phyloP scores from a whole-genome alignment of 2,329 filamentous ascomycete genomes.

The Stagonosporopsis cucurbitacearum region DNA sequence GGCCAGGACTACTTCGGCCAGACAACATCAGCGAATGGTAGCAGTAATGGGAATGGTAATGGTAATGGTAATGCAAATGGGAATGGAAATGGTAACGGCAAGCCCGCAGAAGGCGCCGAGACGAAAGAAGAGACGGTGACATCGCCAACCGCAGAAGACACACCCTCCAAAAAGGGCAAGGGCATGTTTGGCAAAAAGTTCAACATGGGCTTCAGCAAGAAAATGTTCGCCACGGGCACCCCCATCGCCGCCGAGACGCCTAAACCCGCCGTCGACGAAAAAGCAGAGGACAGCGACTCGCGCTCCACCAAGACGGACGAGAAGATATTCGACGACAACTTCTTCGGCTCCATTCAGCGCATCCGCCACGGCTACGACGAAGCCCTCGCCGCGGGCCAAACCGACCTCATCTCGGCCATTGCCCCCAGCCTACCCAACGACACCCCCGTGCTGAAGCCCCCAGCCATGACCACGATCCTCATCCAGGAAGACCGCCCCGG shows the following conservation, averaged over 20 bases:
- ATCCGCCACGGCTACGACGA: conserved; percentile 77
- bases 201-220: conserved; percentile 78
- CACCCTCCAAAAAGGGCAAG: conserved; percentile 61
- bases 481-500: conserved; percentile 71
- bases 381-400: conserved; percentile 60
- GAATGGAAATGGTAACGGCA: conserved; percentile 29
- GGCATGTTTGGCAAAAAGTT: conserved; percentile 83
- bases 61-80: conserved; percentile 28
- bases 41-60: conserved; percentile 24
- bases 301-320: conserved; percentile 66
- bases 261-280: conserved; percentile 80
- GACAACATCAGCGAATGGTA: conserved; percentile 28
- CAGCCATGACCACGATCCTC: conserved; percentile 66
- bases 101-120: conserved; percentile 38
- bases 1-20: conserved; percentile 74
- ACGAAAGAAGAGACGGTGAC: conserved; percentile 37
- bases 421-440: conserved; percentile 74
- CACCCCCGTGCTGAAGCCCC: conserved; percentile 77
- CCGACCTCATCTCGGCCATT: conserved; percentile 66
- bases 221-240: conserved; percentile 76
- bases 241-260: conserved; percentile 64
- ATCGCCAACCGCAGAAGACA: conserved; percentile 52
- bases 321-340: conserved; percentile 76
- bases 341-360: conserved; percentile 74
- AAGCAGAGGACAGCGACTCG: conserved; percentile 67